phyloP scores from a whole-genome alignment of 495 filamentous ascomycete species.

The Penicillium bovifimosum region DNA sequence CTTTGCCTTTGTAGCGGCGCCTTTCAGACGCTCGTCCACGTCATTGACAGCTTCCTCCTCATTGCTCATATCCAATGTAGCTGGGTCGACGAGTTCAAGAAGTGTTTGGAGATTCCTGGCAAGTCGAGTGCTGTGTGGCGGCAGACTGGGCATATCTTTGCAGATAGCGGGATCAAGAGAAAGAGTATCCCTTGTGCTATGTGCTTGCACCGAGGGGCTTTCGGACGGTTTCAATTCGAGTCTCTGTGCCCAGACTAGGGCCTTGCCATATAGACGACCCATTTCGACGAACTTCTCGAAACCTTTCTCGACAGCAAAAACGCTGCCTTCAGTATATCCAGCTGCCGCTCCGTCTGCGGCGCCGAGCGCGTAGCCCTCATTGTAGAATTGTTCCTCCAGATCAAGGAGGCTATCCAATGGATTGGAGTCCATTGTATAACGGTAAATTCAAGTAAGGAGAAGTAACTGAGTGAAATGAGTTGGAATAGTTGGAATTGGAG shows the following conservation, averaged over 20 bases:
- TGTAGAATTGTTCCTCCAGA: slow-evolving; percentile 80
- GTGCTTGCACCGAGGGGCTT: slow-evolving; percentile 6
- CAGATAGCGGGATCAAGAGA: slow-evolving; percentile 29
- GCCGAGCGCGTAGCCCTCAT: slow-evolving; percentile 75
- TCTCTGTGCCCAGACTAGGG: slow-evolving; percentile 71
- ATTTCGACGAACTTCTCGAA: slow-evolving; percentile 84
- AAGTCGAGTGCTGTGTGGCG: slow-evolving; percentile 54
- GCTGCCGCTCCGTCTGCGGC: slow-evolving; percentile 69
- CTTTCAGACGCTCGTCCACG: slow-evolving; percentile 77
- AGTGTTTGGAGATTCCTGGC: slow-evolving; percentile 66
- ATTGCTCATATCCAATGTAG: slow-evolving; percentile 71
- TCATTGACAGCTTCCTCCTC: slow-evolving; percentile 79
- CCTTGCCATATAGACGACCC: slow-evolving; percentile 75
- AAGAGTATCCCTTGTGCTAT: slow-evolving; percentile 9
- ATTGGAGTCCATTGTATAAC: slow-evolving; percentile 44
- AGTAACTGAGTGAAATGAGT: slow-evolving; percentile 2
- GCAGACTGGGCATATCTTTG: slow-evolving; percentile 43
- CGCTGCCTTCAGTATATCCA: slow-evolving; percentile 79
- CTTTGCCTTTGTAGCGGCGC: slow-evolving; percentile 72
- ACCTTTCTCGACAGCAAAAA: slow-evolving; percentile 86
- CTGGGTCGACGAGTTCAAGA: slow-evolving; percentile 70
- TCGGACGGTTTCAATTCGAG: slow-evolving; percentile 29
- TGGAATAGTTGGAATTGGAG: not conserved
- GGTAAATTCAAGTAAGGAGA: not conserved
- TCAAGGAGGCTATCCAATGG: slow-evolving; percentile 67